These are phyloP conservation scores for Stephania cephalantha DNA, from an alignment of 164 flowering plant genomes.

Conservation along the genomic window DNA sequence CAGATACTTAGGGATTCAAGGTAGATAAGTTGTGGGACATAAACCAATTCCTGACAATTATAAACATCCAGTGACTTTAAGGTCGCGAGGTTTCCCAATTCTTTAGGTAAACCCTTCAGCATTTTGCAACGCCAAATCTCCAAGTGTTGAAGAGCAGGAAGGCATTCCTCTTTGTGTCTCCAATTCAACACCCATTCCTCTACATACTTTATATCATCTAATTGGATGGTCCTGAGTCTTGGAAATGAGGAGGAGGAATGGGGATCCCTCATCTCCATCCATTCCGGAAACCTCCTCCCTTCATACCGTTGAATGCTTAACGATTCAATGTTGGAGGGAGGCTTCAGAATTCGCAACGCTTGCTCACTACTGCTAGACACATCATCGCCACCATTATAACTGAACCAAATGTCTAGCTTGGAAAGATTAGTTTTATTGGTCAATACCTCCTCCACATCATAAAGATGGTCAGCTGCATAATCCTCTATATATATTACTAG, in stretches of 20 bases:
- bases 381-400: too few relatives aligned
- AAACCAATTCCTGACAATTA: too few relatives aligned
- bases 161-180: neutral
- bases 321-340: neutral
- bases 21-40: too few relatives aligned
- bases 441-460: neutral
- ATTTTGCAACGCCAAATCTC: rapidly evolving
- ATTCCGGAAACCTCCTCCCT: neutral
- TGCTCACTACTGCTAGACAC: too few relatives aligned
- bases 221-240: neutral
- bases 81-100: too few relatives aligned
- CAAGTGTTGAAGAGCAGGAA: neutral
- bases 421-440: neutral
- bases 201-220: neutral
- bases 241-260: neutral
- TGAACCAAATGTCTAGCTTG: neutral
- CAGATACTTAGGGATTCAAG: too few relatives aligned
- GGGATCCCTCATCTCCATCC: neutral
- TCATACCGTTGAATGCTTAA: neutral
- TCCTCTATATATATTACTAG: neutral
- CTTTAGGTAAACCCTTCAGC: too few relatives aligned
- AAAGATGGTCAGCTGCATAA: neutral
- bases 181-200: neutral
- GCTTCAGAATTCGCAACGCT: neutral
- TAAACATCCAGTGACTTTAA: too few relatives aligned